These are phyloP conservation scores for Penicillium lividum DNA, from an alignment of 495 filamentous ascomycete genomes.

Conservation along the genomic window DNA sequence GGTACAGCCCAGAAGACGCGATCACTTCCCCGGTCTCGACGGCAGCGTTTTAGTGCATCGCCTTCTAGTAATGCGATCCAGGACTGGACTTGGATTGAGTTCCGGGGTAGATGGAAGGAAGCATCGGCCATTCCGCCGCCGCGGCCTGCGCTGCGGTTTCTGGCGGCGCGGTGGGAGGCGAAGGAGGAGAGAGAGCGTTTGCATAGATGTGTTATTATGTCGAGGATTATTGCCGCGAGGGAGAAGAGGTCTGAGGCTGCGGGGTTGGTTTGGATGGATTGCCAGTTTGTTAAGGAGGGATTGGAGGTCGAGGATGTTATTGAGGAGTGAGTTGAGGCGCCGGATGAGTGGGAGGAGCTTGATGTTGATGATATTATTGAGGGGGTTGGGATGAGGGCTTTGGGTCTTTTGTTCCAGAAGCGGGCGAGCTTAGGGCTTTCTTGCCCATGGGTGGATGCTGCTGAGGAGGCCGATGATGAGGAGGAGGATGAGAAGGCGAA, in stretches of 20 bases:
- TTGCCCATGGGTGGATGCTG: conserved; percentile 10
- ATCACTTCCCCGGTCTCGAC: conserved; percentile 47
- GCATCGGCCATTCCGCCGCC: conserved; percentile 72
- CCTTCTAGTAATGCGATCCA: conserved; percentile 74
- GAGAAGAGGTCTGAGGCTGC: conserved; percentile 45
- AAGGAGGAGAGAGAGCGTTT: conserved; percentile 73
- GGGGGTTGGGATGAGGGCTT: conserved; percentile 30
- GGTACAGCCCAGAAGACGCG: conserved; percentile 39
- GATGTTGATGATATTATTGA: conserved; percentile 38
- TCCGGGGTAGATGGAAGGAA: conserved; percentile 73
- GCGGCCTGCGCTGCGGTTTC: conserved; percentile 66
- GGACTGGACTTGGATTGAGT: conserved; percentile 69
- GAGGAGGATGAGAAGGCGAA: conserved; percentile 41
- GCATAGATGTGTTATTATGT: conserved; percentile 79
- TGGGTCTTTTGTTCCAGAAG: conserved; percentile 31
- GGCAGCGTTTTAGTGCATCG: conserved; percentile 59
- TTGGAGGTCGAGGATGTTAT: conserved; percentile 10
- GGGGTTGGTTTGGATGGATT: conserved; percentile 38
- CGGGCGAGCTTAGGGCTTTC: conserved; percentile 4
- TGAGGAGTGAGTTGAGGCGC: conserved; percentile 11
- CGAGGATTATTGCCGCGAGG: conserved; percentile 49
- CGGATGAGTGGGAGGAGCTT: conserved; percentile 20
- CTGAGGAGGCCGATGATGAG: conserved; percentile 29
- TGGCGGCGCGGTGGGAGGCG: conserved; percentile 67
- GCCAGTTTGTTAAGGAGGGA: conserved; percentile 42